phyloP scores from a whole-genome alignment of 805 yeast species.

The Lachancea sp. region DNA sequence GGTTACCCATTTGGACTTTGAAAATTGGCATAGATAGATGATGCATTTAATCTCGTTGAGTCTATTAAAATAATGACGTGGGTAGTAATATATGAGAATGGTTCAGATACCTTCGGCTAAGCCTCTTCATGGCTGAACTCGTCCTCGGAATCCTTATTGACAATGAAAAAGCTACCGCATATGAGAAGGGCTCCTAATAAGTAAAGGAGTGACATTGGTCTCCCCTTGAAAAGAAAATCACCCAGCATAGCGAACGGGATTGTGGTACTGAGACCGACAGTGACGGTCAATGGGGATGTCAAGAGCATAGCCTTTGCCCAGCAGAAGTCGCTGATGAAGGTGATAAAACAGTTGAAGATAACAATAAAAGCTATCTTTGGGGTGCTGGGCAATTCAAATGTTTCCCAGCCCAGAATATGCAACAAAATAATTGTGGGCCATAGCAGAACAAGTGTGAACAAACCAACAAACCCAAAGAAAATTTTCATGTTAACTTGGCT shows the following conservation, averaged over 20 bases:
- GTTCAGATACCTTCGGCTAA: background rate
- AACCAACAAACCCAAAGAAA: slow-evolving; percentile 92
- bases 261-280: slow-evolving; percentile 88
- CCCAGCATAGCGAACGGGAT: slow-evolving; percentile 94
- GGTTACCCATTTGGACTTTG: slow-evolving; percentile 23
- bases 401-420: slow-evolving; percentile 59
- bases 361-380: slow-evolving; percentile 48
- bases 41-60: background rate
- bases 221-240: slow-evolving; percentile 67
- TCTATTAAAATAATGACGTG: slow-evolving; percentile 2
- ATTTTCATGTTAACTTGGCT: slow-evolving; percentile 73
- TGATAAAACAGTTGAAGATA: slow-evolving; percentile 60
- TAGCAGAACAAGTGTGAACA: slow-evolving; percentile 62
- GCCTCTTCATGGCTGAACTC: slow-evolving; percentile 34
- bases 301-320: slow-evolving; percentile 95
- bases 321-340: slow-evolving; percentile 82
- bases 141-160: slow-evolving; percentile 70
- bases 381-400: slow-evolving; percentile 61
- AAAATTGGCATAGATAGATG: slow-evolving; percentile 1
- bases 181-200: slow-evolving; percentile 76
- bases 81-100: slow-evolving; percentile 1
- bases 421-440: slow-evolving; percentile 80
- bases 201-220: slow-evolving; percentile 55
- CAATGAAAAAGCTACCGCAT: slow-evolving; percentile 72
- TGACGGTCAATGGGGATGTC: slow-evolving; percentile 91